phyloP scores from a whole-genome alignment of 179 eudicot species.

The Spinacia oleracea region DNA sequence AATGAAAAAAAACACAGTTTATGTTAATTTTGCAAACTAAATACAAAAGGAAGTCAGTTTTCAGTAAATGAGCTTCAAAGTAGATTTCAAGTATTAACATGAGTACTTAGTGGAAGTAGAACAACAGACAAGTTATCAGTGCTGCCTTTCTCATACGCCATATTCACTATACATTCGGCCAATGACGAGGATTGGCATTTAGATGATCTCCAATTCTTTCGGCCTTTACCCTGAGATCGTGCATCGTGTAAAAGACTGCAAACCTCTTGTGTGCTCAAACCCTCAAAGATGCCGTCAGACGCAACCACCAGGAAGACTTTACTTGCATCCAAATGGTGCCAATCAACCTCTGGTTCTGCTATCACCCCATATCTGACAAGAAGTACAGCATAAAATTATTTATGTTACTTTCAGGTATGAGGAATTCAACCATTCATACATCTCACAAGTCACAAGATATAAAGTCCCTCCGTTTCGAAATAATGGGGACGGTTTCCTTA shows the following conservation, averaged over 20 bases:
- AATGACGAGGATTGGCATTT: slow-evolving; percentile 2
- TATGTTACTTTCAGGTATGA: neutral
- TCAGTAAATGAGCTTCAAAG: neutral
- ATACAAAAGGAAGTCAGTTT: too few relatives aligned
- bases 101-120: slow-evolving; percentile 26
- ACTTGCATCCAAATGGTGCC: slow-evolving; percentile 27
- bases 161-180: slow-evolving; percentile 28
- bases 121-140: slow-evolving; percentile 38
- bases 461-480: too few relatives aligned
- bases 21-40: too few relatives aligned
- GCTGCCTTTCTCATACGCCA: slow-evolving; percentile 34
- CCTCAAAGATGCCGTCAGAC: slow-evolving; percentile 37
- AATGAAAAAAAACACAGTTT: too few relatives aligned
- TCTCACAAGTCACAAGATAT: neutral
- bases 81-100: neutral
- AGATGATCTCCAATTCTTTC: neutral
- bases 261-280: slow-evolving; percentile 26
- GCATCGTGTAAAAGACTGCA: slow-evolving; percentile 28
- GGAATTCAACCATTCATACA: neutral
- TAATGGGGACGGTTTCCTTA: too few relatives aligned
- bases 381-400: neutral
- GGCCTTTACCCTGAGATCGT: neutral
- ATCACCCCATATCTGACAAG: slow-evolving; percentile 28
- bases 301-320: slow-evolving; percentile 35
- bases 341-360: slow-evolving; percentile 37